Percentiles rank a stretch among this genome's conserved stretches.
These are phyloP conservation scores for Aureobasidium zeae DNA, from an alignment of 2,329 filamentous ascomycete species.

Conservation along the genomic window DNA sequence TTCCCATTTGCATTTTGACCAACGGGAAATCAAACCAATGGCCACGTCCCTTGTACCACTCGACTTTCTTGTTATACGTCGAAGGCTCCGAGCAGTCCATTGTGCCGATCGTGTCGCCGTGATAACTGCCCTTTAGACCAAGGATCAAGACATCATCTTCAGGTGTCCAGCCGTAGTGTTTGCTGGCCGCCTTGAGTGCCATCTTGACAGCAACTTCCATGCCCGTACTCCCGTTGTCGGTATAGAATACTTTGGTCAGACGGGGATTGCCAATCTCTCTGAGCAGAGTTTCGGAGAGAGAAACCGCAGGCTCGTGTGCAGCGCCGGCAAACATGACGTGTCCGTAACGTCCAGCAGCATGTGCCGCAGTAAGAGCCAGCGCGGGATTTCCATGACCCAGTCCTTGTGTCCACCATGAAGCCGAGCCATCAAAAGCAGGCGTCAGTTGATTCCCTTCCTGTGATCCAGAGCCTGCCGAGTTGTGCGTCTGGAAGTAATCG, in stretches of 20 bases:
- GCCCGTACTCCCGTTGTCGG: slow-evolving; percentile 75
- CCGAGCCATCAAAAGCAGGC: slow-evolving; percentile 71
- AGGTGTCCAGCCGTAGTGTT: slow-evolving; percentile 56
- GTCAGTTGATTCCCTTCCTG: slow-evolving; percentile 38
- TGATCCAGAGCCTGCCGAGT: slow-evolving; percentile 12
- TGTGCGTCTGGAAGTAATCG: slow-evolving; percentile 62
- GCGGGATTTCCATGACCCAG: slow-evolving; percentile 68
- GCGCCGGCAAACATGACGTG: slow-evolving; percentile 82
- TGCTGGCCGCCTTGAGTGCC: slow-evolving; percentile 60
- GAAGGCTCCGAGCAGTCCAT: slow-evolving; percentile 79
- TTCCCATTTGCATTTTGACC: slow-evolving; percentile 56
- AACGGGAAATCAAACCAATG: slow-evolving; percentile 73
- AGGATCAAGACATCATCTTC: slow-evolving; percentile 55
- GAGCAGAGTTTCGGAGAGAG: slow-evolving; percentile 57
- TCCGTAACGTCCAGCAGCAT: slow-evolving; percentile 74
- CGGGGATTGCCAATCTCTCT: slow-evolving; percentile 52
- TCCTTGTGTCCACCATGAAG: slow-evolving; percentile 88
- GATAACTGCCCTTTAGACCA: slow-evolving; percentile 71
- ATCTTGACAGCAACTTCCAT: slow-evolving; percentile 81
- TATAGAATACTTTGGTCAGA: slow-evolving; percentile 65
- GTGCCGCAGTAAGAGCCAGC: slow-evolving; percentile 64
- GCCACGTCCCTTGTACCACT: slow-evolving; percentile 74
- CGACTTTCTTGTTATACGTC: slow-evolving; percentile 70
- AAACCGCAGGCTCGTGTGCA: slow-evolving; percentile 67
- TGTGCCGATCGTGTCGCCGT: slow-evolving; percentile 78